A percentile compares a stretch with the other conserved stretches of the same genome.
phyloP scores from a whole-genome alignment of 1,284 basidiomycete genomes.

The Apiotrichum sp. region DNA sequence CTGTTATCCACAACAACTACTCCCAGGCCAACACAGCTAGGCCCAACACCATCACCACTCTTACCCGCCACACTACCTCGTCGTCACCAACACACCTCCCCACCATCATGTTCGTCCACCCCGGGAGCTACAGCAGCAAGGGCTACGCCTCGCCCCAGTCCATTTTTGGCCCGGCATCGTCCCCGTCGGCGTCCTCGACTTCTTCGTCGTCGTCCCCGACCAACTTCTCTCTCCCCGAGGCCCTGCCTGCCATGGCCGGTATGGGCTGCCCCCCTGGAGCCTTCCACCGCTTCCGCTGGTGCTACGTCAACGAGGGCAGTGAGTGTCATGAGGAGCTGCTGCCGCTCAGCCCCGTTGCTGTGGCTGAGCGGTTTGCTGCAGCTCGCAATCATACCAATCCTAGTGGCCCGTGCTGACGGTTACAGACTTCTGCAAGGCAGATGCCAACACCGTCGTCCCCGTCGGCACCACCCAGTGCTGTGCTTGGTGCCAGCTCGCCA shows the following conservation, averaged over 20 bases:
- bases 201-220: not conserved
- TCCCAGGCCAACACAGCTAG: no score
- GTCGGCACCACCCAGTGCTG: not conserved
- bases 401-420: no score
- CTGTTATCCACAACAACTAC: not conserved
- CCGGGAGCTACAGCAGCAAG: not conserved
- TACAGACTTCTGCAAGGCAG: slow-evolving; percentile 6
- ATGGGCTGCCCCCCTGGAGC: slow-evolving; percentile 1
- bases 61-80: not conserved
- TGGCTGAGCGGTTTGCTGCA: not conserved
- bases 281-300: slow-evolving; percentile 6
- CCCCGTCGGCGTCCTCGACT: not conserved
- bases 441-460: not conserved
- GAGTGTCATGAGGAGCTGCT: not conserved
- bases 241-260: not conserved
- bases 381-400: no score
- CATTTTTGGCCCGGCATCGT: not conserved
- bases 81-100: not conserved
- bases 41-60: not conserved
- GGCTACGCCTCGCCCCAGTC: no score
- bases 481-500: not conserved
- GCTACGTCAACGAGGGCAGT: slow-evolving; percentile 6
- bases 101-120: not conserved
- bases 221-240: not conserved
- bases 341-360: not conserved